Conservation (phyloP, 176 grass and related monocot species). For the Carex cristatella region DNA sequence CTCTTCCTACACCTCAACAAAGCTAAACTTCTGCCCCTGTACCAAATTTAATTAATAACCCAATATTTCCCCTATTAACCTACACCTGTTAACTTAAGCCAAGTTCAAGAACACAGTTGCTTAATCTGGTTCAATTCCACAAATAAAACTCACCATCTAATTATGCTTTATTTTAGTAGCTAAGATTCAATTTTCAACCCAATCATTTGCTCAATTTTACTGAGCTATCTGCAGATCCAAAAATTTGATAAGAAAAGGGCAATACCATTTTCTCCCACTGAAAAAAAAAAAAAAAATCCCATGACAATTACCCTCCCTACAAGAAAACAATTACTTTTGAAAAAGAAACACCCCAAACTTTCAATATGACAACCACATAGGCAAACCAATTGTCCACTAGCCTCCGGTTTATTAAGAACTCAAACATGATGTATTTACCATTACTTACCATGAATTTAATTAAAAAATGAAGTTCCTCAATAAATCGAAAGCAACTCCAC, state of each 20-base stretch:
- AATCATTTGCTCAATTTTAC: background rate
- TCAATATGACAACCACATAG: background rate
- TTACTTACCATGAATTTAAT: background rate
- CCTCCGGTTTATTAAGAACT: background rate
- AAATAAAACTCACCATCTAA: slow-evolving; percentile 2
- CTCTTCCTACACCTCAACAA: background rate
- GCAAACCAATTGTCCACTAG: background rate
- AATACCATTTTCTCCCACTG: background rate
- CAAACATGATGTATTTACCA: background rate
- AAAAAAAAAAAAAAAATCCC: background rate
- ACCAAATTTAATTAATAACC: background rate
- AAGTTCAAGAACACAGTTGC: background rate
- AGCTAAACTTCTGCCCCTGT: background rate
- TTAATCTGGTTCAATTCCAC: background rate
- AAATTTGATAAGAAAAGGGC: background rate
- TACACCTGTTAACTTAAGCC: background rate
- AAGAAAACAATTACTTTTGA: background rate
- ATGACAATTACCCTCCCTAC: background rate
- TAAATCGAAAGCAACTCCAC: background rate
- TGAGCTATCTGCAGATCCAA: background rate
- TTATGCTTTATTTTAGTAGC: background rate
- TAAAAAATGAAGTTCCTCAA: background rate
- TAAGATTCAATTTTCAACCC: background rate
- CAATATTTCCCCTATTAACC: background rate
- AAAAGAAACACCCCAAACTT: background rate